Evolutionary conservation across 768 basidiomycete genomes (phyloP), one percentile per base, ranked within the genome.

Genomic region (Rhodotorula graminis): DNA sequence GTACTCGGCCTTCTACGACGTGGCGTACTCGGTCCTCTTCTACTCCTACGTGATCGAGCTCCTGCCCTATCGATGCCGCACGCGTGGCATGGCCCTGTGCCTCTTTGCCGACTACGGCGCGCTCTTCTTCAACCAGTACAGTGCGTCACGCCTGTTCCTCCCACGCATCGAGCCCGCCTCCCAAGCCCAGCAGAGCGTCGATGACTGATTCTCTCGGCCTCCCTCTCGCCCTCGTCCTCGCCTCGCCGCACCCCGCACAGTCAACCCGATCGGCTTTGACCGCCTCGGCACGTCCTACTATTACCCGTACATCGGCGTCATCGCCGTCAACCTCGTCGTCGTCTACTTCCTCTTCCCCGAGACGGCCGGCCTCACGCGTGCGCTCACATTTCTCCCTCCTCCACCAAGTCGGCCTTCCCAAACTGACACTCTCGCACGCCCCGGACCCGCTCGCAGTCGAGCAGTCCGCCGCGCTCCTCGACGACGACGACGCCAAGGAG

Each of bases 321-420:
- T 64, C 42, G 46, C 53, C 61, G 44, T 71, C 33, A 70, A 65
- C 65, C 67, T 69, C 29, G 46, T 78, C 31, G 53, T 71, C 27
- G 69, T 78, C 58, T 75, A 65, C 71, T 64, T 72, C 70, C 47
- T 42, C 65, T 64, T 77, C 65, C 70, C 68, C 44, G 80, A 81
- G 60, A 80, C 79, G 9, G n/a, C 56, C 10, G 50, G 50, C 33
- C 19, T 59, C 6, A 67, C 57, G n/a, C 65, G 65, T 59, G 6
- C 44, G 65, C 27, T 7, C 29, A 1, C 29, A n/a, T 29, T 1
- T 37, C n/a, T 52, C 49, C 19, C 19, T 55, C 29, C 29, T 7
- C 19, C 47, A 1, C 29, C 19, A 31, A 56, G 25, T 8, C 33
- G 21, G 33, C 29, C 31, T 47, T 23, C 23, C 18, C 49, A 21